These are phyloP conservation scores for Wallemia hederae DNA, from an alignment of 1,284 basidiomycete species.

Conservation along the genomic window DNA sequence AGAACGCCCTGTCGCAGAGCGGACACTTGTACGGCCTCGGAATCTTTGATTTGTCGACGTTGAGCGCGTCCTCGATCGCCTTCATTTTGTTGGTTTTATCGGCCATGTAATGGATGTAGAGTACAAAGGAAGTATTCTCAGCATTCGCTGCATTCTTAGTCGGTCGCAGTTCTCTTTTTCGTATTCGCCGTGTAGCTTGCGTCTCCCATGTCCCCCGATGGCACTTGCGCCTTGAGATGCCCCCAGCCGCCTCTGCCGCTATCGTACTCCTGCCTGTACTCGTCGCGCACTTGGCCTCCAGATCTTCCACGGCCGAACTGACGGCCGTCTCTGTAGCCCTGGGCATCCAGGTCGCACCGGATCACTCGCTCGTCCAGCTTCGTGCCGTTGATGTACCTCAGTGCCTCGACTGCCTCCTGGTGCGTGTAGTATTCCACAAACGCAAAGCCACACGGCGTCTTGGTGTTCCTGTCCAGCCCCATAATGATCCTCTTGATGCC, in stretches of 20 bases:
- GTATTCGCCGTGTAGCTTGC: neutral
- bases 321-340: slow-evolving; percentile 88
- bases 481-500: slow-evolving; percentile 98
- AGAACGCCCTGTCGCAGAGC: slow-evolving; percentile 67
- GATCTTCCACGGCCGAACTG: slow-evolving; percentile 93
- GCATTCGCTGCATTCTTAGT: too few species aligned
- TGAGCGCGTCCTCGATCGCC: slow-evolving; percentile 18
- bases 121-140: neutral
- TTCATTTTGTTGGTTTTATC: neutral
- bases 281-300: slow-evolving; percentile 75
- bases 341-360: slow-evolving; percentile 68
- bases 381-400: slow-evolving; percentile 82
- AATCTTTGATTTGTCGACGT: slow-evolving; percentile 22
- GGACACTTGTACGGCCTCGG: slow-evolving; percentile 83
- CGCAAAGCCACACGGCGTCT: slow-evolving; percentile 95
- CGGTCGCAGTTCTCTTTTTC: neutral
- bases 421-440: slow-evolving; percentile 98
- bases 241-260: slow-evolving; percentile 32
- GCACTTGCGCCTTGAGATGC: neutral
- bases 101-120: neutral
- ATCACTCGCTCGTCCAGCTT: slow-evolving; percentile 99
- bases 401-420: slow-evolving; percentile 65
- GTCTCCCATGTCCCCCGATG: neutral
- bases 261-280: slow-evolving; percentile 91
- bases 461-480: slow-evolving; percentile 85